phyloP scores from a whole-genome alignment of 2,329 filamentous ascomycete genomes.

The Karstenula rhodostoma region DNA sequence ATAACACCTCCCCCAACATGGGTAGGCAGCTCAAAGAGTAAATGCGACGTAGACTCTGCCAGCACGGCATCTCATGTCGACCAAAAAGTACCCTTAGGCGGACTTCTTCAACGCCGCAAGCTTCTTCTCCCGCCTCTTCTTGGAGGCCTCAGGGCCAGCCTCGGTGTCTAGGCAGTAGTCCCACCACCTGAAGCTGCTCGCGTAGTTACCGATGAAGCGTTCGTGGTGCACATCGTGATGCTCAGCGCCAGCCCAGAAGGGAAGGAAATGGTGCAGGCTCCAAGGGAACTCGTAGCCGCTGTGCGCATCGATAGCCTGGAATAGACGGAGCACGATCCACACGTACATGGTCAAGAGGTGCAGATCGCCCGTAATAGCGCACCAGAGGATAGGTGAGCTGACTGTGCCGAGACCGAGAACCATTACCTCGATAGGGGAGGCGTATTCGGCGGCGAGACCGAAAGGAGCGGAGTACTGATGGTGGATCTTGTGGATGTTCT shows the following conservation, averaged over 20 bases:
- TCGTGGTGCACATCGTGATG: slow-evolving; percentile 98
- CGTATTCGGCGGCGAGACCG: slow-evolving; percentile 95
- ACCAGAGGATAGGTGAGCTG: slow-evolving; percentile 82
- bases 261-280: slow-evolving; percentile 93
- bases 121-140: slow-evolving; percentile 83
- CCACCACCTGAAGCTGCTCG: slow-evolving; percentile 99
- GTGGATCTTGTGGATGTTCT: slow-evolving; percentile 97
- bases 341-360: slow-evolving; percentile 98
- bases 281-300: slow-evolving; percentile 98
- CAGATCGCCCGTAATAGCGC: slow-evolving; percentile 81
- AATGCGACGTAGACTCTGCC: slow-evolving; percentile 12
- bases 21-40: slow-evolving; percentile 3
- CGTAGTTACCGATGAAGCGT: slow-evolving; percentile 97
- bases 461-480: slow-evolving; percentile 99
- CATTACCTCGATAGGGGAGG: slow-evolving; percentile 96
- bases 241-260: slow-evolving; percentile 96
- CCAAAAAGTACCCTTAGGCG: slow-evolving; percentile 29
- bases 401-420: slow-evolving; percentile 89
- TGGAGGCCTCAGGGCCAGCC: slow-evolving; percentile 84
- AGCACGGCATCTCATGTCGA: slow-evolving; percentile 6
- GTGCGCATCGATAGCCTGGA: slow-evolving; percentile 98
- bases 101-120: slow-evolving; percentile 72
- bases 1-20: background rate
- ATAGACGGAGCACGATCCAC: slow-evolving; percentile 92
- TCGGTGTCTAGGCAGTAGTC: slow-evolving; percentile 94